phyloP scores from a whole-genome alignment of 1,284 basidiomycete species.

The Rhizoctonia solani region DNA sequence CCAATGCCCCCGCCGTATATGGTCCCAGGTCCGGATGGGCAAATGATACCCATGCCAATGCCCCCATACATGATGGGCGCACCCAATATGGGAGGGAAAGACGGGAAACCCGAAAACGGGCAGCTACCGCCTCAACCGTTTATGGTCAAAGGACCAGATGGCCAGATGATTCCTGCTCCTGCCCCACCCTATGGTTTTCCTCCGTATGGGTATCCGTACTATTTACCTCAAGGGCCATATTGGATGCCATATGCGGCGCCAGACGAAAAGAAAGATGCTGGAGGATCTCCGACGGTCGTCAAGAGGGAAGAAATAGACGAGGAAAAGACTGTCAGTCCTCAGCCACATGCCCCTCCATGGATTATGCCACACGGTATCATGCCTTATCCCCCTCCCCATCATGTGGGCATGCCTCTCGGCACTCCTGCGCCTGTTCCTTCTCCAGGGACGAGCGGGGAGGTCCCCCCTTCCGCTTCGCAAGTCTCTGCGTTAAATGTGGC shows the following conservation, averaged over 20 bases:
- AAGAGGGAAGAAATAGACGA: conserved; percentile 11
- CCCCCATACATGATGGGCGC: conserved; percentile 22
- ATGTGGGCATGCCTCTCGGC: not conserved
- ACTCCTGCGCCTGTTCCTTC: not conserved
- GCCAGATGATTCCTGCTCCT: conserved; percentile 21
- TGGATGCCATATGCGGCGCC: conserved; percentile 22
- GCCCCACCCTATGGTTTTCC: conserved; percentile 18
- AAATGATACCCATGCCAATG: conserved; percentile 27
- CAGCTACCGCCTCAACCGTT: conserved; percentile 2
- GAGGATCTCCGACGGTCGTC: not conserved
- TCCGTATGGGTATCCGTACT: conserved; percentile 29
- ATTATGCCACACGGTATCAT: conserved; percentile 13
- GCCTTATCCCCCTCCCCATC: not conserved
- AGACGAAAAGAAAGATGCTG: not conserved
- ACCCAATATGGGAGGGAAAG: conserved; percentile 15
- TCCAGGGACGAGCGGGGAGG: not conserved
- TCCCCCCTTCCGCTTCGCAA: conserved; percentile 8
- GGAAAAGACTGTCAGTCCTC: conserved; percentile 23
- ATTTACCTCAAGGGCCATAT: conserved; percentile 23
- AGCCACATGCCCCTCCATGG: conserved; percentile 9
- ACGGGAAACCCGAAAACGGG: conserved; percentile 10
- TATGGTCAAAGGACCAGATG: conserved; percentile 27
- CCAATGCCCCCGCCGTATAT: conserved; percentile 18
- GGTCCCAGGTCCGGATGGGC: conserved; percentile 21
- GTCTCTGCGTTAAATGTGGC: conserved; percentile 8